These are phyloP conservation scores for Lippia alba DNA, from an alignment of 305 asterid species.

Conservation along the genomic window DNA sequence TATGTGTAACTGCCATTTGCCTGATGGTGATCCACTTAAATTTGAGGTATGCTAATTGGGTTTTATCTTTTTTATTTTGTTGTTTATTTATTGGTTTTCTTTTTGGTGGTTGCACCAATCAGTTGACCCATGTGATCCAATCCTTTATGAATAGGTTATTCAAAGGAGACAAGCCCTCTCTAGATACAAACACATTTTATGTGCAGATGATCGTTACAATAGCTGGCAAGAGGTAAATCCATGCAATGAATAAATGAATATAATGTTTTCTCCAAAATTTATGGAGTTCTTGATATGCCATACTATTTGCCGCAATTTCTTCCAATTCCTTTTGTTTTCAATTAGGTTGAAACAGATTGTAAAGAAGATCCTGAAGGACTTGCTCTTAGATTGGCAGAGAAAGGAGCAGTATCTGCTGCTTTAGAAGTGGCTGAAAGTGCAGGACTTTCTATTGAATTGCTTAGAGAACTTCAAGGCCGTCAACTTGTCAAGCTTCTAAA, in stretches of 20 bases:
- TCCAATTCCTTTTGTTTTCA: conserved; percentile 23
- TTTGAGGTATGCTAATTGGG: conserved; percentile 60
- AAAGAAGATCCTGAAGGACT: conserved; percentile 99
- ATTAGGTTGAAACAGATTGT: conserved; percentile 88
- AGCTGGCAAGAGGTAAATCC: conserved; percentile 96
- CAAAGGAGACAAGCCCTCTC: conserved; percentile 85
- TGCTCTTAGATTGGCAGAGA: conserved; percentile 97
- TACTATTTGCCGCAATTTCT: conserved; percentile 24
- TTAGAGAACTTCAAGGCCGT: conserved; percentile 99
- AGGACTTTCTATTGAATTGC: conserved; percentile 86
- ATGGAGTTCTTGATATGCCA: conserved; percentile 19
- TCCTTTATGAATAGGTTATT: conserved; percentile 58
- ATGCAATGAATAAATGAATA: conserved; percentile 26
- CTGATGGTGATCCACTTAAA: conserved; percentile 67
- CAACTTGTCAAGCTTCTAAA: conserved; percentile 98
- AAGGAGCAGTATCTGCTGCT: conserved; percentile 97
- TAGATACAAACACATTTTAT: conserved; percentile 89
- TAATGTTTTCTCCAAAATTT: conserved; percentile 22
- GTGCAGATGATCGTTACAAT: conserved; percentile 85
- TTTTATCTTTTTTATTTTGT: conserved; percentile 4
- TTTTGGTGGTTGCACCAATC: conserved; percentile 33
- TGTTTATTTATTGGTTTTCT: not conserved
- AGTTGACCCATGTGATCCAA: conserved; percentile 33
- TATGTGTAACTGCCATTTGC: conserved; percentile 94
- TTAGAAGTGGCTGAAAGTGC: conserved; percentile 97